Evolutionary conservation across 768 basidiomycete species (phyloP).

Genomic region (Calocera cornea): DNA sequence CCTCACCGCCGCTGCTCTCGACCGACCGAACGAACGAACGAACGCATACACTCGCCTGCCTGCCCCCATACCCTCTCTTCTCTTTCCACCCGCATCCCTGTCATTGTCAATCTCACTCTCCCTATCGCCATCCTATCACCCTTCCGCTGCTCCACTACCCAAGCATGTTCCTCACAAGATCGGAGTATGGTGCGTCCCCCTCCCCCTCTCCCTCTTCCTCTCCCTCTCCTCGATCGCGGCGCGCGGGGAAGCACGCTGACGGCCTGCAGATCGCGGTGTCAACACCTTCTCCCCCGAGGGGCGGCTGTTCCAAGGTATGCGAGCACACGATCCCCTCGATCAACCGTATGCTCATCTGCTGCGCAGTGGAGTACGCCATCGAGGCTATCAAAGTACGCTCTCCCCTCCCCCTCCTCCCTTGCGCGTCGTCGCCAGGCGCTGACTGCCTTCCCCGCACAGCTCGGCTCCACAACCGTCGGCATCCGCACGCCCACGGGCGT

Average conservation of each 20-base stretch:
- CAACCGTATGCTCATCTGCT: background rate
- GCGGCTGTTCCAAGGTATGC: slow-evolving; percentile 88
- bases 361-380: slow-evolving; percentile 93
- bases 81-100: too few species aligned
- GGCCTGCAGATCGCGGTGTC: slow-evolving; percentile 69
- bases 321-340: background rate
- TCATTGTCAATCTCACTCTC: too few species aligned
- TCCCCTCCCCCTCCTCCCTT: background rate
- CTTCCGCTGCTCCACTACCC: background rate
- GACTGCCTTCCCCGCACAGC: slow-evolving; percentile 36
- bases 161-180: slow-evolving; percentile 82
- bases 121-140: too few species aligned
- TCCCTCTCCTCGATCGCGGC: background rate
- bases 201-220: too few species aligned
- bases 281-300: slow-evolving; percentile 99
- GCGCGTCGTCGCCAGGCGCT: too few species aligned
- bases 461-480: slow-evolving; percentile 95
- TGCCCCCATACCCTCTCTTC: too few species aligned
- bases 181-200: slow-evolving; percentile 62
- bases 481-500: slow-evolving; percentile 83
- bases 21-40: too few species aligned
- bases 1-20: background rate
- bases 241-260: background rate
- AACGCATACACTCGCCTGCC: background rate
- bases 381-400: slow-evolving; percentile 83